Evolutionary conservation across 306 rosid species (phyloP), one percentile per base, ranked within the genome.

Genomic region (Trichosanthes cucumerina): DNA sequence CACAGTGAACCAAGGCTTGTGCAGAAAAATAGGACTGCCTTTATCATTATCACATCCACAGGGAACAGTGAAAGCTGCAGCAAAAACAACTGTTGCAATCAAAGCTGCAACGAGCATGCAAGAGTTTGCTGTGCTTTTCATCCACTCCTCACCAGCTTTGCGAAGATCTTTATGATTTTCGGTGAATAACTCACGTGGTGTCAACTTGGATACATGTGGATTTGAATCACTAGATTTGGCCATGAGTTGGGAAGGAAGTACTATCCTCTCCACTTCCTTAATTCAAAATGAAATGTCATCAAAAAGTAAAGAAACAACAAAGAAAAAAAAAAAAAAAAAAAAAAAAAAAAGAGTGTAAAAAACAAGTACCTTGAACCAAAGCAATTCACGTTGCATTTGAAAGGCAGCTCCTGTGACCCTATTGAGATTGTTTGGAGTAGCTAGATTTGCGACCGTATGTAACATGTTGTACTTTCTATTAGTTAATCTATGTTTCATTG

Each of bases 181-280:
- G 1, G 21, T 62, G 43, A 62, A 62, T 62, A 62, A 31, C 33
- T 28, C 33, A 28, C 33, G 33, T 28, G 33, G 33, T 28, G 33
- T 28, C 33, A 28, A 28, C 33, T 28, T 28, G 33, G 33, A 28
- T 28, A 28, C 33, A 28, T 28, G 9, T 60, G 3, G 8, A 53
- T 53, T n/a, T n/a, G n/a, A n/a, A n/a, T n/a, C n/a, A n/a, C n/a
- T n/a, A n/a, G n/a, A n/a, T n/a, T 19, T 53, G 24, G 24, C 34
- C 65, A 4, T 6, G 1, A 58, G 34, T 21, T 58, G 65, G 36
- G 33, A 21, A 1, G 65, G 34, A 2, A 58, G 15, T 2, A 86
- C 85, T 34, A 85, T 80, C 76, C 78, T 89, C 71, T 85, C 78
- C 14, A 89, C 88, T 78, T 88, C 91, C 95, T 88, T 34, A 7